Conservation (phyloP, 805 yeast species). For the Candida arabinofermentans region DNA sequence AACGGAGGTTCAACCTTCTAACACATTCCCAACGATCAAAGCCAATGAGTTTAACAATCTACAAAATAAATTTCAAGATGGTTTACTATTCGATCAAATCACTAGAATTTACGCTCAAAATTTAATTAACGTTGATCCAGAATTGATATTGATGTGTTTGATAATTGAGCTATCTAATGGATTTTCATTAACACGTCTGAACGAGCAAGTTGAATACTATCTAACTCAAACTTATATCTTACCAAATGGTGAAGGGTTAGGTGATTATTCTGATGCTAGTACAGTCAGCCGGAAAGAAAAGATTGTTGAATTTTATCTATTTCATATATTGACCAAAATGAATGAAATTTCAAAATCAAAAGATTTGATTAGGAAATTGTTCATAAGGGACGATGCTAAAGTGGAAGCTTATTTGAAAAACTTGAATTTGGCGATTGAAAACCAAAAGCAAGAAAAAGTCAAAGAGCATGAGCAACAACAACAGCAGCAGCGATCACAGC, state of each 20-base stretch:
- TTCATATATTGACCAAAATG: slow-evolving; percentile 22
- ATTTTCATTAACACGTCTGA: slow-evolving; percentile 14
- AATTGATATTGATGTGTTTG: slow-evolving; percentile 27
- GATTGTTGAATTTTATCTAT: slow-evolving; percentile 23
- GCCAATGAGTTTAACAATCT: slow-evolving; percentile 1
- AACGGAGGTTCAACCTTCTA: not conserved
- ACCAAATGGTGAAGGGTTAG: slow-evolving; percentile 16
- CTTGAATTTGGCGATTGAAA: slow-evolving; percentile 8
- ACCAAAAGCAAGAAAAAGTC: slow-evolving; percentile 1
- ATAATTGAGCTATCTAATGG: slow-evolving; percentile 29
- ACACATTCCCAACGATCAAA: not conserved
- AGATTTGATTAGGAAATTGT: slow-evolving; percentile 17
- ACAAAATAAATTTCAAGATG: slow-evolving; percentile 17
- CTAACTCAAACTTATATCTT: slow-evolving; percentile 14
- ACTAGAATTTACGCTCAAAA: slow-evolving; percentile 10
- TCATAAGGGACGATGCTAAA: slow-evolving; percentile 14
- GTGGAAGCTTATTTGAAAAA: slow-evolving; percentile 10
- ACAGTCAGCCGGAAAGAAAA: slow-evolving; percentile 10
- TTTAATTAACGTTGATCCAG: slow-evolving; percentile 19
- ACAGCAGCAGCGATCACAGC: slow-evolving; percentile 1
- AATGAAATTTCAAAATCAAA: slow-evolving; percentile 15
- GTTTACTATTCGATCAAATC: slow-evolving; percentile 21
- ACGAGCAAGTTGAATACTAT: slow-evolving; percentile 23
- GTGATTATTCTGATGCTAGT: slow-evolving; percentile 2
- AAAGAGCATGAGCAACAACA: slow-evolving; percentile 2